Conservation (phyloP, 1,139 yeast genomes). For the Hyphopichia khmerensis region DNA sequence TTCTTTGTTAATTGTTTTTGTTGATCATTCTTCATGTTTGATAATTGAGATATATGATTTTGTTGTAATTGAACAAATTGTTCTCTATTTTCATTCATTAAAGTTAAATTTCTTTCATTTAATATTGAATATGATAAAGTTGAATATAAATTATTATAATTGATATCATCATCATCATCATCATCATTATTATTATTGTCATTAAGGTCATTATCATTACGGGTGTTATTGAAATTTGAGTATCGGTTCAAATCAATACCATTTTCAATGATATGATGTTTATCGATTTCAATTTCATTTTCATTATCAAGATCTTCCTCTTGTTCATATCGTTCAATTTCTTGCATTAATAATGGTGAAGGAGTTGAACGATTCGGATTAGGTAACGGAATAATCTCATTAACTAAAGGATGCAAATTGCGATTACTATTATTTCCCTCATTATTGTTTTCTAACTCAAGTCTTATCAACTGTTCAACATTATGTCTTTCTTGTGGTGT, state of each 20-base stretch:
- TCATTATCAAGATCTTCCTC: conserved; percentile 20
- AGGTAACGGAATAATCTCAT: conserved; percentile 24
- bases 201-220: conserved; percentile 10
- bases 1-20: conserved; percentile 21
- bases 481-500: conserved; percentile 31
- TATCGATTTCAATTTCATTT: conserved; percentile 15
- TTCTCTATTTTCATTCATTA: conserved; percentile 20
- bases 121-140: conserved; percentile 31
- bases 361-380: conserved; percentile 6
- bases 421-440: background rate
- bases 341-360: conserved; percentile 20
- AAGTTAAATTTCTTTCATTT: conserved; percentile 27
- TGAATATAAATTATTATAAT: conserved; percentile 24
- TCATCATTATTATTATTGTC: conserved; percentile 8
- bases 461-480: conserved; percentile 32
- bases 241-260: conserved; percentile 35
- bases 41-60: conserved; percentile 19
- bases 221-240: conserved; percentile 20
- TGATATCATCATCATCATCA: conserved; percentile 9
- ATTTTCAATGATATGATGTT: conserved; percentile 9
- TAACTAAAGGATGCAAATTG: conserved; percentile 30
- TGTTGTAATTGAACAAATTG: conserved; percentile 16
- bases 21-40: conserved; percentile 16
- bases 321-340: conserved; percentile 30
- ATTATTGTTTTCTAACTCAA: conserved; percentile 17